phyloP scores from a whole-genome alignment of 306 rosid genomes.

The Castanea mollissima region DNA sequence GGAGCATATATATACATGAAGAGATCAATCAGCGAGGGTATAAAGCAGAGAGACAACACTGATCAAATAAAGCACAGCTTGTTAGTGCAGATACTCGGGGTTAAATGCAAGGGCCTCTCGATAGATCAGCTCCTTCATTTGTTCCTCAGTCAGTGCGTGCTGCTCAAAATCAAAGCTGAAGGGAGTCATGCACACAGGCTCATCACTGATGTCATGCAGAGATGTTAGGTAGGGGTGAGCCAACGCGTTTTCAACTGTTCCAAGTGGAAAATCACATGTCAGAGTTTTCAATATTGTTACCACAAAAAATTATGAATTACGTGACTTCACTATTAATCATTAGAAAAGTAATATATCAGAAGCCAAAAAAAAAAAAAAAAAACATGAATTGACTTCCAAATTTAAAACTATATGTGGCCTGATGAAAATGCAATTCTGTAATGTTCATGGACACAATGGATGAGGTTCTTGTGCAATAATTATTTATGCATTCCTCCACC shows the following conservation, averaged over 20 bases:
- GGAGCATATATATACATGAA: constrained; percentile 54
- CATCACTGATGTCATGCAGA: constrained; percentile 96
- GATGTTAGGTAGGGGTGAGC: constrained; percentile 95
- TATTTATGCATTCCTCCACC: no score
- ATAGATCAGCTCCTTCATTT: constrained; percentile 91
- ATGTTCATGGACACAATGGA: background rate
- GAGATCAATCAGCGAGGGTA: constrained; percentile 39
- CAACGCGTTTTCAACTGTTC: constrained; percentile 85
- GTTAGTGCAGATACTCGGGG: constrained; percentile 69
- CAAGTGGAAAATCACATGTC: constrained; percentile 7
- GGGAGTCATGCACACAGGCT: constrained; percentile 93
- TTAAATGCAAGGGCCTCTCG: constrained; percentile 95
- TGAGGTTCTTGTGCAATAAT: background rate
- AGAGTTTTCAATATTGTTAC: background rate
- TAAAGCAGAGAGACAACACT: constrained; percentile 37
- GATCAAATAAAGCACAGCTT: constrained; percentile 29
- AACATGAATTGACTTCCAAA: background rate
- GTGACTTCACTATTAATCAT: background rate
- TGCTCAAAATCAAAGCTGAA: constrained; percentile 98
- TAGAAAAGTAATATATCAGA: background rate
- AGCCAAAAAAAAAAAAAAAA: background rate
- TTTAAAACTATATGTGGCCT: background rate
- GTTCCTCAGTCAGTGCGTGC: constrained; percentile 89
- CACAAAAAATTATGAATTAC: background rate
- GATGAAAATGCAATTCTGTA: background rate